phyloP scores from a whole-genome alignment of 352 stramenopile species.

The Globisporangium takayamanum region DNA sequence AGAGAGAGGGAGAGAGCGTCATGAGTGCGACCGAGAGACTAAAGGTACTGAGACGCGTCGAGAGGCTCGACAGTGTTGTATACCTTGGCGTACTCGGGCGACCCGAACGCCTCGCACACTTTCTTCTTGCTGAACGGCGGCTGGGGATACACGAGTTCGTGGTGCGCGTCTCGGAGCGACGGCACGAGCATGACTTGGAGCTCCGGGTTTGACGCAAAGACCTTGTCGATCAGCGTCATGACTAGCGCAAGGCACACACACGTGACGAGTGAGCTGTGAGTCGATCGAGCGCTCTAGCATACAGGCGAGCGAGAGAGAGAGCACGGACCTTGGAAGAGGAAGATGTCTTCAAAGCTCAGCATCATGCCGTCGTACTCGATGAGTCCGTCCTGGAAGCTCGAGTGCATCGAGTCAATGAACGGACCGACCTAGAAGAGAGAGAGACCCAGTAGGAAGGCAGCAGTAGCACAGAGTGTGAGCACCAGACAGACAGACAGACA shows the following conservation, averaged over 20 bases:
- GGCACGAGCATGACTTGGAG: conserved; percentile 93
- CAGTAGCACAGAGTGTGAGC: not conserved
- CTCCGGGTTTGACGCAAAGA: conserved; percentile 36
- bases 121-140: conserved; percentile 89
- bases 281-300: not conserved
- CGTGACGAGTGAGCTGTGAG: not conserved
- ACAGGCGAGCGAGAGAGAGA: not conserved
- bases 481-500: not conserved
- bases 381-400: conserved; percentile 80
- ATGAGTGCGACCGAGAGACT: not conserved
- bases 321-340: conserved; percentile 72
- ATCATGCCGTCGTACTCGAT: conserved; percentile 77
- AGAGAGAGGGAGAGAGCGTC: not conserved
- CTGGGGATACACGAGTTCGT: conserved; percentile 94
- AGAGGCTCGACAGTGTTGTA: not conserved
- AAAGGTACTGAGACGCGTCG: not conserved
- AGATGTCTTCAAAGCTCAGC: conserved; percentile 80
- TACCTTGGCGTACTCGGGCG: conserved; percentile 55
- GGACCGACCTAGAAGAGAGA: conserved; percentile 73
- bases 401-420: conserved; percentile 94
- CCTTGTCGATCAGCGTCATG: conserved; percentile 66
- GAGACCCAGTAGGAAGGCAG: not conserved
- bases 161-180: conserved; percentile 93
- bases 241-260: conserved; percentile 27
- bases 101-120: conserved; percentile 59